Base-by-base conservation (phyloP, 768 basidiomycete genomes). In the Leccinellum albellum region DNA sequence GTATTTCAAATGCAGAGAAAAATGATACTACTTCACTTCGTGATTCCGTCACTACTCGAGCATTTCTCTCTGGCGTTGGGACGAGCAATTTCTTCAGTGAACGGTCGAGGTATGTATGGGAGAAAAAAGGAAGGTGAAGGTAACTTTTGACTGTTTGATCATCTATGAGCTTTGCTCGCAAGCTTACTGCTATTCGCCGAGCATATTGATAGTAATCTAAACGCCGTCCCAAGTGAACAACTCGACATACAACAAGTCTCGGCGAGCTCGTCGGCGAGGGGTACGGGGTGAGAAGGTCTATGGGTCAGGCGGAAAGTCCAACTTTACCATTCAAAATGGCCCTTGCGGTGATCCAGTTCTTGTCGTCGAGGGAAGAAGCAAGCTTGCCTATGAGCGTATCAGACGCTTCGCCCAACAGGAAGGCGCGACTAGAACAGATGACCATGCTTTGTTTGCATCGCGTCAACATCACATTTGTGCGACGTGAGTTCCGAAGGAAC, bases 381-480 rank as follows among this genome's bases (percentile, higher is more conserved):
- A 71, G 47, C 37, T 62, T 59, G 26, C 70, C 71, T 10, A 72
- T 58, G 3, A 71, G 58, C 13, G 70, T 71, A 26, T 13, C 0
- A 14, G 62, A 60, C 2, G 62, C 70, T 15, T 26, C 12, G 3
- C 56, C 61, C 14, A 28, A 57, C 13, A 73, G 62, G 35, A 73
- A 71, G 93, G n/a, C n/a, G n/a, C n/a, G n/a, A n/a, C n/a, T n/a
- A n/a, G n/a, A n/a, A n/a, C n/a, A n/a, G n/a, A n/a, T 84, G 62
- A 84, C 83, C 89, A 93, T 91, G 35, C 83, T 84, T 50, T 70
- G 68, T 67, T 86, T 86, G 75, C 86, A 91, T 26, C 90, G 82
- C 24, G 86, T 88, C 31, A 93, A 78, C 89, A 94, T 91, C 49
- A 93, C 91, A 81, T 93, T 94, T 47, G 86, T 88, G 5, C 91